Base-by-base conservation (phyloP, 2,329 filamentous ascomycete species). In the Cladosporium cucumerinum region DNA sequence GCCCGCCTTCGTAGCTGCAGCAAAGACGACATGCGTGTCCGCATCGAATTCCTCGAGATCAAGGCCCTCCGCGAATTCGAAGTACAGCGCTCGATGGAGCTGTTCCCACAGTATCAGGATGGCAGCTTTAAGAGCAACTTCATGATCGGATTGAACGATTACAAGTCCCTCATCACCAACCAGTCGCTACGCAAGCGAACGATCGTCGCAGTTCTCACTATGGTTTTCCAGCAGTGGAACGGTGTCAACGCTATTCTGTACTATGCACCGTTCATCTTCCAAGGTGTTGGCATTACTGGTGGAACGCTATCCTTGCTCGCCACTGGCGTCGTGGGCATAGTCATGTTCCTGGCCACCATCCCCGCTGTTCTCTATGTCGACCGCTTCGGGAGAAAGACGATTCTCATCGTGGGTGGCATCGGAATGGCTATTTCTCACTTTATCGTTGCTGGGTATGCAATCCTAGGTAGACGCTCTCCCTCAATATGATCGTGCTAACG, bases 21-120 rank as follows among this genome's bases (percentile, higher is more conserved):
- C 0, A 73, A 78, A 10, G 84, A 88, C 67, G 83, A 92, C 71
- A 85, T 90, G 65, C 82, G 90, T 0, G 85, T 93, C 43, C 84
- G 88, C 66, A 81, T 92, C 1, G 91, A 93, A 72, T 92, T 89
- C 72, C 83, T 92, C n/a, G 90, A 93, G 73, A 93, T 93, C 78
- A 90, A 91, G 75, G 89, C 90, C 0, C 88, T 91, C 73, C 87
- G 86, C 0, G 75, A 89, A 23, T 94, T 93, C 68, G 90, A 93
- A 76, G 90, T 91, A 77, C 84, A 86, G 52, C 86, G 85, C 1
- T 81, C 89, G 10, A 83, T 84, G 0, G 86, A 89, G 67, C 82
- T 87, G 26, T 92, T 90, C 75, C 89, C 89, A 0, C 81, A 89
- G 23, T 68, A 68, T 23, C 68, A 66, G 28, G 67, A 69, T 49